Percentiles rank a stretch among this genome's conserved stretches.
Evolutionary conservation across 2,329 filamentous ascomycete species (phyloP).

Genomic region (Fusarium sp.): DNA sequence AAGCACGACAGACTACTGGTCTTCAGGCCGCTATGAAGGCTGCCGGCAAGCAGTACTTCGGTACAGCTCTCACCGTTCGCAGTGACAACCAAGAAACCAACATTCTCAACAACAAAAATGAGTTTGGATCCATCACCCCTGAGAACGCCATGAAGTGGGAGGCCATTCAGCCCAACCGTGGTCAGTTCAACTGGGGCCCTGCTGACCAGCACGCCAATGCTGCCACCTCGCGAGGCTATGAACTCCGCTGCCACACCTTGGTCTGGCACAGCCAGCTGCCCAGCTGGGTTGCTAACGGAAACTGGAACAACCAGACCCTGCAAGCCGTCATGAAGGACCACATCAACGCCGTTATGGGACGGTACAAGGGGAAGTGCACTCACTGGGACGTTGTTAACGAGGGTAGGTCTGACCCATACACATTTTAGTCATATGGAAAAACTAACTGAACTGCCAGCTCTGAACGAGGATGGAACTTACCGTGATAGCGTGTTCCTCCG

Average conservation of each 20-base stretch:
- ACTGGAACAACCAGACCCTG: slow-evolving; percentile 29
- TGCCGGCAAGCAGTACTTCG: slow-evolving; percentile 25
- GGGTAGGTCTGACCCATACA: background rate
- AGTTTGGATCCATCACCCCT: slow-evolving; percentile 14
- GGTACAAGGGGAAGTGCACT: slow-evolving; percentile 25
- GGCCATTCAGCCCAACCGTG: slow-evolving; percentile 18
- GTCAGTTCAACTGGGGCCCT: slow-evolving; percentile 22
- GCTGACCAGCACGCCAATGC: slow-evolving; percentile 22
- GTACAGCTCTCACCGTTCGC: slow-evolving; percentile 21
- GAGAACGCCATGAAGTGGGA: slow-evolving; percentile 34
- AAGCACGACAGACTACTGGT: slow-evolving; percentile 9
- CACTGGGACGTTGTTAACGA: slow-evolving; percentile 32
- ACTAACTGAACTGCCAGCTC: slow-evolving; percentile 2
- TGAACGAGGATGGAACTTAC: slow-evolving; percentile 28
- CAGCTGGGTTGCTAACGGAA: slow-evolving; percentile 14
- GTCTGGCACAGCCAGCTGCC: slow-evolving; percentile 30
- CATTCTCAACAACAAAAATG: slow-evolving; percentile 15
- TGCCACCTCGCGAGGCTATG: slow-evolving; percentile 3
- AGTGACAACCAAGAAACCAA: slow-evolving; percentile 5
- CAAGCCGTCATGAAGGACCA: slow-evolving; percentile 22
- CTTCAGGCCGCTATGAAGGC: slow-evolving; percentile 17
- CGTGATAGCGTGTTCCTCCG: slow-evolving; percentile 23
- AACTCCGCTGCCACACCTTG: slow-evolving; percentile 20
- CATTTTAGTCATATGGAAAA: rapidly evolving
- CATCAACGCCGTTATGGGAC: slow-evolving; percentile 23